These are phyloP conservation scores for Pseudomassariella vexata DNA, from an alignment of 2,329 filamentous ascomycete genomes.

Conservation along the genomic window DNA sequence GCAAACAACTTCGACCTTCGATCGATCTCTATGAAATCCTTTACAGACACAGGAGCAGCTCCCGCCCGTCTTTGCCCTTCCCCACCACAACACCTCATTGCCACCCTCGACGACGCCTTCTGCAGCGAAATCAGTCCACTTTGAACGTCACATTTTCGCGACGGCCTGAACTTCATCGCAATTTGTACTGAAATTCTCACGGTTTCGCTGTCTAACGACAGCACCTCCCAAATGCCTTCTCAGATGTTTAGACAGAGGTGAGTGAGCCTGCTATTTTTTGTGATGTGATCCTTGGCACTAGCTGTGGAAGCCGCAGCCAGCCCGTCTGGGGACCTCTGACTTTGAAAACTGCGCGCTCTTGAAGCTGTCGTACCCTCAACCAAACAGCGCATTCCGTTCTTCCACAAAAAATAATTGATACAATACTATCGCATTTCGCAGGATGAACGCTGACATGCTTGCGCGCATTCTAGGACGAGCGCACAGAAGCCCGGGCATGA, in stretches of 20 bases:
- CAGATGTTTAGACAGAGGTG: conserved; percentile 27
- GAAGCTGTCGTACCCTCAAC: too few species aligned
- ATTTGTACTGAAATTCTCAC: conserved; percentile 14
- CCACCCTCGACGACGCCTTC: not conserved
- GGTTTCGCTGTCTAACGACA: conserved; percentile 22
- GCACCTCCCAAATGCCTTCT: conserved; percentile 15
- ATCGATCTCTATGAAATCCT: not conserved
- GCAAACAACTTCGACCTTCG: not conserved
- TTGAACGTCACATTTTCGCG: conserved; percentile 1
- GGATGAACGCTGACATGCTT: conserved; percentile 6
- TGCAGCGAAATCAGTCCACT: conserved; percentile 1
- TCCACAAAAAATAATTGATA: too few species aligned
- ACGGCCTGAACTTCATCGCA: not conserved
- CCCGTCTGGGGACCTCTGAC: too few species aligned
- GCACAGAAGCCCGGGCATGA: conserved; percentile 83
- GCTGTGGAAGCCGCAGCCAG: too few species aligned
- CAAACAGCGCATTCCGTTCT: too few species aligned
- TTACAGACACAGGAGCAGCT: not conserved
- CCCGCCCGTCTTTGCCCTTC: not conserved
- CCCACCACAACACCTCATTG: not conserved
- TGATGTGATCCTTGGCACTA: too few species aligned
- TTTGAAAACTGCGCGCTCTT: too few species aligned
- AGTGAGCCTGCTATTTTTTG: too few species aligned
- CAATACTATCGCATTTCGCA: conserved; percentile 4
- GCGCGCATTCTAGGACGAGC: conserved; percentile 51